A percentile compares a stretch with the other conserved stretches of the same genome.
Conservation (phyloP, 2,329 filamentous ascomycete species). For the Laburnicola sp. region DNA sequence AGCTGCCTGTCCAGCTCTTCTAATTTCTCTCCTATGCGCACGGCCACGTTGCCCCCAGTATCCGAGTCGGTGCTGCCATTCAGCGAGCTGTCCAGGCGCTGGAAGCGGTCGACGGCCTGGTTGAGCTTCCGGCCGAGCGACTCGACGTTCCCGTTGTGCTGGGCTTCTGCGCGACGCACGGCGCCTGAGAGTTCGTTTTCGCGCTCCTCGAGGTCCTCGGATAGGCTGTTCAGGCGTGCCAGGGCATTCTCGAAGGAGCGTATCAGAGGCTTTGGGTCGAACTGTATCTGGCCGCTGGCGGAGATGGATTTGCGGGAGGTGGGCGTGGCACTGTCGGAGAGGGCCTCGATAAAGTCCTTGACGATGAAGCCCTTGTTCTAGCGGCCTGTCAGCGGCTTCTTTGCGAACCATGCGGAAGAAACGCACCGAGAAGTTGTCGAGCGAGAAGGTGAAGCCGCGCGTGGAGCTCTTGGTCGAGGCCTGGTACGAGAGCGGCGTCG, state of each 20-base stretch:
- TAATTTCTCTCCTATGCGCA: conserved; percentile 90
- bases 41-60: conserved; percentile 80
- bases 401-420: background rate
- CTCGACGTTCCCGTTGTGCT: conserved; percentile 89
- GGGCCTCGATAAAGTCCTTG: conserved; percentile 92
- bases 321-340: conserved; percentile 84
- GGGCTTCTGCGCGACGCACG: conserved; percentile 85
- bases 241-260: conserved; percentile 84
- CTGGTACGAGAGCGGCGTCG: conserved; percentile 45
- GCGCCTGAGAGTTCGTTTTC: conserved; percentile 90
- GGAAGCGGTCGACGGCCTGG: conserved; percentile 88
- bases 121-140: conserved; percentile 87
- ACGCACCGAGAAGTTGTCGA: conserved; percentile 68
- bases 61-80: conserved; percentile 62
- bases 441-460: conserved; percentile 77
- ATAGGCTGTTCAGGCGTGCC: conserved; percentile 68
- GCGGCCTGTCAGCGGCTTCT: background rate
- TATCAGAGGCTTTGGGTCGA: conserved; percentile 96
- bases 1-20: conserved; percentile 94
- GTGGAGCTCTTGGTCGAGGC: conserved; percentile 49
- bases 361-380: conserved; percentile 82
- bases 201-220: conserved; percentile 82
- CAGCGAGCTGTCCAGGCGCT: conserved; percentile 81
- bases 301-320: conserved; percentile 75
- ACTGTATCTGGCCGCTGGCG: conserved; percentile 52